Evolutionary conservation across 208 protist species (phyloP), one percentile per base, ranked within the genome.

Genomic region (Acanthamoeba rhysodes): DNA sequence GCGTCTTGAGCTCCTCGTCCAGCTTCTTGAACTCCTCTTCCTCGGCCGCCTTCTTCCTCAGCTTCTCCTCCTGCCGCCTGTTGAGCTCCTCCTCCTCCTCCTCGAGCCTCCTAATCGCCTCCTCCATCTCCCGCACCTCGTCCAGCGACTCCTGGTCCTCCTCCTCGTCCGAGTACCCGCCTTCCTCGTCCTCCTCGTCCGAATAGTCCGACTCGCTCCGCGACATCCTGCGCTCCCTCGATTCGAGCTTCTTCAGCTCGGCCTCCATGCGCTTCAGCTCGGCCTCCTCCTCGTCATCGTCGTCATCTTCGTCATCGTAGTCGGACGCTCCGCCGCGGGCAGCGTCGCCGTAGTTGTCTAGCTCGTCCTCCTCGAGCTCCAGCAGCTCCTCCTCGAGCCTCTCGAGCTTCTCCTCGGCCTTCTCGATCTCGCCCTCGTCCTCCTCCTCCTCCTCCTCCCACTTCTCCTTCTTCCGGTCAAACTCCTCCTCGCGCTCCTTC

Each of bases 11-110:
- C 34, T 88, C 80, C 50, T 88, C 80, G 29, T 88, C 80, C 14
- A 88, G 80, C 53, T 64, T 88, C 80, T 24, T 88, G 80, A 88
- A 88, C 29, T 88, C 80, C 53, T 88, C 80, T 50, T 88, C 80
- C 50, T 88, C 80, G 50, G 80, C 80, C 7, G 80, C 80, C 53
- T 55, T 41, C 80, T 64, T 88, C 80, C 64, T 55, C 53, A 4
- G 24, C 80, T 88, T 88, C 34, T 64, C 80, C 29, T n/a, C 80
- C 45, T 55, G 24, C 6, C 53, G 45, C 50, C 80, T 57, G 80
- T 88, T 88, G 50, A 88, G 80, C 80, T 88, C 80, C 80, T 88
- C 80, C 80, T 88, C 80, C 32, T 88, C 80, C 48, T 88, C 80
- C 53, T 88, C 80, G 50, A 88, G 53, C 10, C 80, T 55, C 53